phyloP scores from a whole-genome alignment of 148 eudicot species.

The Cornus controversa region DNA sequence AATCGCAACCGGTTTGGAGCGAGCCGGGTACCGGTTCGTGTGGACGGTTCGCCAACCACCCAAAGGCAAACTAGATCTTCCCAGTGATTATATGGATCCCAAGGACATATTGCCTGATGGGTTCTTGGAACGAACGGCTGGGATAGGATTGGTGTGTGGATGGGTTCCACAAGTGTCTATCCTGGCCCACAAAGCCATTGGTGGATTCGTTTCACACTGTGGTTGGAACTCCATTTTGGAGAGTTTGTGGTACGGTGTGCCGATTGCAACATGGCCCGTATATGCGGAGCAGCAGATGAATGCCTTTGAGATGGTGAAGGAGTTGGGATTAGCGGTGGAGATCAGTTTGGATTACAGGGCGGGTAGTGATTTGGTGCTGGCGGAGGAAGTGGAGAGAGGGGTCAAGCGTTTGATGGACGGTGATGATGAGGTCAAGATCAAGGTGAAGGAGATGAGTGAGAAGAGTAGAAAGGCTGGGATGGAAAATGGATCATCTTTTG shows the following conservation, averaged over 20 bases:
- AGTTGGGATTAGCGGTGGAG: slow-evolving; percentile 39
- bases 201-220: slow-evolving; percentile 56
- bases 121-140: slow-evolving; percentile 32
- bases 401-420: slow-evolving; percentile 25
- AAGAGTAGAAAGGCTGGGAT: slow-evolving; percentile 21
- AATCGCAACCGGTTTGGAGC: slow-evolving; percentile 49
- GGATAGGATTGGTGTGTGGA: slow-evolving; percentile 32
- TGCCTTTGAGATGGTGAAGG: slow-evolving; percentile 40
- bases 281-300: slow-evolving; percentile 51
- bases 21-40: slow-evolving; percentile 32
- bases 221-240: slow-evolving; percentile 60
- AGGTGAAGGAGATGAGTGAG: slow-evolving; percentile 23
- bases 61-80: background rate
- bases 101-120: slow-evolving; percentile 35
- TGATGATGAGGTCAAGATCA: slow-evolving; percentile 12
- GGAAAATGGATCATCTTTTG: slow-evolving; percentile 35
- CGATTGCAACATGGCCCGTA: slow-evolving; percentile 49
- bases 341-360: slow-evolving; percentile 33
- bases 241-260: slow-evolving; percentile 43
- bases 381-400: slow-evolving; percentile 19
- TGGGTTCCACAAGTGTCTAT: slow-evolving; percentile 44
- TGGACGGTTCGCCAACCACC: slow-evolving; percentile 37
- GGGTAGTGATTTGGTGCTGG: slow-evolving; percentile 13
- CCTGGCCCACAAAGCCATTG: slow-evolving; percentile 33
- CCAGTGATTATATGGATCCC: slow-evolving; percentile 14